phyloP scores from a whole-genome alignment of 1,284 basidiomycete species.

The Cutaneotrichosporon sp. region DNA sequence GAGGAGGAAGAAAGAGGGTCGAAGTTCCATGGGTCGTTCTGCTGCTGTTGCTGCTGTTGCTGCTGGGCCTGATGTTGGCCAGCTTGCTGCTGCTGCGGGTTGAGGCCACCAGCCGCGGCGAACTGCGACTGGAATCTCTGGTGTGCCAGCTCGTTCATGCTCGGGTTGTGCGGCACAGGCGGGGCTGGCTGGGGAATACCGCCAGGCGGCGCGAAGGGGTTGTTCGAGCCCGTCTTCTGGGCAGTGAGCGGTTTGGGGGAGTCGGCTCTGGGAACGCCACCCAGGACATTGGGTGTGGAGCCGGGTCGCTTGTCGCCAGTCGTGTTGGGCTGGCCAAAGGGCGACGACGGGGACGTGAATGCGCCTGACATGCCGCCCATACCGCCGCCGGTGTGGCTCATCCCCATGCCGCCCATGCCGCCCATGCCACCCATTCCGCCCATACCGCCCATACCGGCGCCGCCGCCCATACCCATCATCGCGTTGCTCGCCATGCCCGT shows the following conservation, averaged over 20 bases:
- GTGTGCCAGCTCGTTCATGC: constrained; percentile 76
- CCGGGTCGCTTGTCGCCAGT: background rate
- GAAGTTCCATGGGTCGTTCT: constrained; percentile 11
- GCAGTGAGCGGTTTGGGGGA: constrained; percentile 64
- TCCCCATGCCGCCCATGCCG: background rate
- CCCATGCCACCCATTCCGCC: constrained; percentile 1
- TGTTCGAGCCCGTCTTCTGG: constrained; percentile 90
- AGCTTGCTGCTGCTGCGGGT: constrained; percentile 3
- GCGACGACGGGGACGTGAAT: constrained; percentile 56
- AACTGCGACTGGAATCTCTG: constrained; percentile 43
- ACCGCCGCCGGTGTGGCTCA: too few species aligned
- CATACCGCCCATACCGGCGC: constrained; percentile 19
- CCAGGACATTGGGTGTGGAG: constrained; percentile 16
- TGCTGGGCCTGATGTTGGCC: constrained; percentile 4
- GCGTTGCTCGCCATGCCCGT: constrained; percentile 18
- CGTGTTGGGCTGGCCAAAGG: constrained; percentile 55
- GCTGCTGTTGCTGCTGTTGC: constrained; percentile 19
- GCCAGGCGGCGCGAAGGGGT: constrained; percentile 83
- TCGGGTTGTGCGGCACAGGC: constrained; percentile 71
- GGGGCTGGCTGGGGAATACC: constrained; percentile 56
- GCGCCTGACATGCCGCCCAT: constrained; percentile 3
- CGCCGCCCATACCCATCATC: constrained; percentile 13
- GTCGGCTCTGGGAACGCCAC: constrained; percentile 45
- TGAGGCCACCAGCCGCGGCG: constrained; percentile 17
- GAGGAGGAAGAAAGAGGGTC: constrained; percentile 3